These are phyloP conservation scores for Xylaria sp. DNA, from an alignment of 495 filamentous ascomycete genomes.

Conservation along the genomic window DNA sequence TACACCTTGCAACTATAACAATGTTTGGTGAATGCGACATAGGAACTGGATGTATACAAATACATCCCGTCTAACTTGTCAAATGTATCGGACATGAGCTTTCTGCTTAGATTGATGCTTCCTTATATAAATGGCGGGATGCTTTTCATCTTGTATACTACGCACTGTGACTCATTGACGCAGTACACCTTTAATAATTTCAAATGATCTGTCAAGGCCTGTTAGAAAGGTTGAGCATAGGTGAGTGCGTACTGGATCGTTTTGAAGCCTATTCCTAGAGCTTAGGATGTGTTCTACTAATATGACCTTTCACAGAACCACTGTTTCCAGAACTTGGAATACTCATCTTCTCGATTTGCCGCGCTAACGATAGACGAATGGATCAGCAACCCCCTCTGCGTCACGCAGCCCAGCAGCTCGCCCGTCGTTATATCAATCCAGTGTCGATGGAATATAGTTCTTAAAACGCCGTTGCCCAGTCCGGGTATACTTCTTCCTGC, in stretches of 20 bases:
- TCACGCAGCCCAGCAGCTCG: not conserved
- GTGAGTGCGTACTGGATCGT: too few species aligned
- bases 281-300: not conserved
- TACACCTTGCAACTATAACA: too few species aligned
- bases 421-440: not conserved
- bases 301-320: not conserved
- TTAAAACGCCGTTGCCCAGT: slow-evolving; percentile 42
- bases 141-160: too few species aligned
- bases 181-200: not conserved
- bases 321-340: not conserved
- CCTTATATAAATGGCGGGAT: too few species aligned
- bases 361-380: not conserved
- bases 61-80: too few species aligned
- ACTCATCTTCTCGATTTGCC: not conserved
- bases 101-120: too few species aligned
- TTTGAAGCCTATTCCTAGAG: not conserved
- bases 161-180: too few species aligned
- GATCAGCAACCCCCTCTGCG: not conserved
- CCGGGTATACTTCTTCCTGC: slow-evolving; percentile 42
- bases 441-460: not conserved
- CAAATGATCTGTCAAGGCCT: not conserved
- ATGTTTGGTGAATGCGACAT: too few species aligned
- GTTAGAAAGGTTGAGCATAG: too few species aligned
- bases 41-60: too few species aligned
- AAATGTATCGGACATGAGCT: too few species aligned